A percentile compares a stretch with the other conserved stretches of the same genome.
Evolutionary conservation across 768 basidiomycete species (phyloP).

Genomic region (Pleurotus platypus): DNA sequence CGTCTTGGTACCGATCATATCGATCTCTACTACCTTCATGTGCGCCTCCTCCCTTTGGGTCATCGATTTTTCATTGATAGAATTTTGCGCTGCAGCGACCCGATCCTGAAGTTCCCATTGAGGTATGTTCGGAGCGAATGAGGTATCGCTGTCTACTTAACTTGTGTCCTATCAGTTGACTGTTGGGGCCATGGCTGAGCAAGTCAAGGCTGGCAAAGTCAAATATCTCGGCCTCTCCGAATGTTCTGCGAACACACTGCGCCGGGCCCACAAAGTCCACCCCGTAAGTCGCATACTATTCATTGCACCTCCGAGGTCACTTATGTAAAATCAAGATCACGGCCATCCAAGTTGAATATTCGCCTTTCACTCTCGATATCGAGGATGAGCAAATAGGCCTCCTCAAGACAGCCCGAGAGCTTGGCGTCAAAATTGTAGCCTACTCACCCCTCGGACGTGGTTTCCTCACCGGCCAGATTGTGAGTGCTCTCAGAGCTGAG

Average conservation of each 20-base stretch:
- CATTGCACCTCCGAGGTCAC: no score
- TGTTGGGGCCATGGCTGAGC: constrained; percentile 46
- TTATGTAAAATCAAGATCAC: constrained; percentile 23
- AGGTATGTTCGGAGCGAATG: constrained; percentile 11
- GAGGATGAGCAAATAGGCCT: constrained; percentile 35
- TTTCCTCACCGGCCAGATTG: constrained; percentile 43
- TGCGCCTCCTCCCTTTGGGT: constrained; percentile 13
- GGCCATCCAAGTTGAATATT: constrained; percentile 42
- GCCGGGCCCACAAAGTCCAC: constrained; percentile 47
- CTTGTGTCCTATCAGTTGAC: constrained; percentile 23
- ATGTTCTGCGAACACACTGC: constrained; percentile 39
- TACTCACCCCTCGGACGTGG: constrained; percentile 50
- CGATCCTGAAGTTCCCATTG: constrained; percentile 25
- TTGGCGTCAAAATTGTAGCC: constrained; percentile 42
- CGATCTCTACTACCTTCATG: constrained; percentile 47
- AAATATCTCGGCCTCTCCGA: constrained; percentile 55
- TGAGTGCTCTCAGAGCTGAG: constrained; percentile 16
- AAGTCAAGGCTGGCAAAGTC: constrained; percentile 50
- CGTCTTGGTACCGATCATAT: constrained; percentile 36
- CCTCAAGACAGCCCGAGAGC: constrained; percentile 34
- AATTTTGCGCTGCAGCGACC: constrained; percentile 12
- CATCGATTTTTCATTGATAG: no score
- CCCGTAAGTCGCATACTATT: constrained; percentile 35
- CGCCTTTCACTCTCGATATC: constrained; percentile 39
- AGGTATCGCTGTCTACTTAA: background rate